A percentile compares a stretch with the other conserved stretches of the same genome.
phyloP scores from a whole-genome alignment of 1,284 basidiomycete species.

The Tylopilus orsonianus region DNA sequence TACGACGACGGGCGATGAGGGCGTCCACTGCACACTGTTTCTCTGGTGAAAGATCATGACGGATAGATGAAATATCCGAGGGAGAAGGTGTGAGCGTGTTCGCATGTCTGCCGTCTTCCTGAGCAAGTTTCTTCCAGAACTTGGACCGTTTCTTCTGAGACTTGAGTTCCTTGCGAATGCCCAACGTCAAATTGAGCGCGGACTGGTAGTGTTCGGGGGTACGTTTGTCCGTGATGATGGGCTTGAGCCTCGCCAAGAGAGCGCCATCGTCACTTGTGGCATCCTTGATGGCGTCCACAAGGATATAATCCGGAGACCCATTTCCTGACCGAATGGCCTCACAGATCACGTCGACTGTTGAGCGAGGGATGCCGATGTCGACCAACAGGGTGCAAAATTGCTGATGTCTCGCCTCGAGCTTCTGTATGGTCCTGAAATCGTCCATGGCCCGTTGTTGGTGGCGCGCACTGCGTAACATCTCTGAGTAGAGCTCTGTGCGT shows the following conservation, averaged over 20 bases:
- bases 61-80: conserved; percentile 52
- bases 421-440: conserved; percentile 33
- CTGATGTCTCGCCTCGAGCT: conserved; percentile 26
- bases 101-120: conserved; percentile 33
- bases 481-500: conserved; percentile 33
- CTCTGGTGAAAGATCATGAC: conserved; percentile 40
- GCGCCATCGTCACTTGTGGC: conserved; percentile 41
- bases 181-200: conserved; percentile 47
- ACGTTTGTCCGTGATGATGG: conserved; percentile 41
- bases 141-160: conserved; percentile 42
- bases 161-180: conserved; percentile 42
- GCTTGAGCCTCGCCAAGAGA: conserved; percentile 46
- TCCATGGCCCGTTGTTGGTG: conserved; percentile 26
- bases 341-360: conserved; percentile 26
- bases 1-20: conserved; percentile 32
- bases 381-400: conserved; percentile 34
- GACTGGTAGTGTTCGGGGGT: conserved; percentile 49
- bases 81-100: conserved; percentile 47
- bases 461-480: conserved; percentile 26
- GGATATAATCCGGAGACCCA: conserved; percentile 42
- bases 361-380: conserved; percentile 32
- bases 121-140: conserved; percentile 50
- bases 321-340: conserved; percentile 18
- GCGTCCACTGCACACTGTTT: conserved; percentile 41
- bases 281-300: conserved; percentile 46